Evolutionary conservation across 768 basidiomycete species (phyloP).

Genomic region (Chlorophyllum brunneum): DNA sequence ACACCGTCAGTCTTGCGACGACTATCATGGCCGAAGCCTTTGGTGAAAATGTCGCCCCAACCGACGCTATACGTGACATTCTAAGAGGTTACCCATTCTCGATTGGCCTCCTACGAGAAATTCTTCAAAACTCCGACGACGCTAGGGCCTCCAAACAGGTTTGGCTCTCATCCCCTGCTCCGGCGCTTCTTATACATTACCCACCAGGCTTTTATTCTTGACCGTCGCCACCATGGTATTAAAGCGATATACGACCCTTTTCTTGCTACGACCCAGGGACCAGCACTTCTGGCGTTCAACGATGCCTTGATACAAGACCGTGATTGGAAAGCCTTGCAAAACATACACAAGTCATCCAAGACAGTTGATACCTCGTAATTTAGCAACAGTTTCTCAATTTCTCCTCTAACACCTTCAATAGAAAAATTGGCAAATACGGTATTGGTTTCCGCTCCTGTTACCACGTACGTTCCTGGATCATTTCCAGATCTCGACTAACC

Average conservation of each 20-base stretch:
- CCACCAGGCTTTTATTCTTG: constrained; percentile 28
- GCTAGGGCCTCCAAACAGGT: constrained; percentile 32
- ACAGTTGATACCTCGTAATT: constrained; percentile 18
- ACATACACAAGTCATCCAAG: constrained; percentile 31
- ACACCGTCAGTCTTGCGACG: background rate
- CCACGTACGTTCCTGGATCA: constrained; percentile 17
- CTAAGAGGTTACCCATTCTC: constrained; percentile 35
- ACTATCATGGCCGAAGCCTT: constrained; percentile 17
- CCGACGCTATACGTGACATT: constrained; percentile 25
- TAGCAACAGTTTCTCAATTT: background rate
- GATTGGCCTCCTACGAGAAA: constrained; percentile 33
- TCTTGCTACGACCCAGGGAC: constrained; percentile 31
- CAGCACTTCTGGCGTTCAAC: constrained; percentile 35
- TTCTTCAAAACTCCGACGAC: constrained; percentile 40
- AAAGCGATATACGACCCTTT: constrained; percentile 18
- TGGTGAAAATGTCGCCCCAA: constrained; percentile 18
- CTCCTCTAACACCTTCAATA: background rate
- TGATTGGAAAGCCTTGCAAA: constrained; percentile 36
- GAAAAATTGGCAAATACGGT: constrained; percentile 25
- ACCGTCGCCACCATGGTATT: constrained; percentile 23
- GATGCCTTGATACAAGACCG: constrained; percentile 26
- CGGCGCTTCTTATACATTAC: background rate
- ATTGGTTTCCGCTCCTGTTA: constrained; percentile 25
- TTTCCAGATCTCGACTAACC: background rate
- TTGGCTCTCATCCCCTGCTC: background rate